phyloP scores from a whole-genome alignment of 495 filamentous ascomycete species.

The Penicillium goetzii region DNA sequence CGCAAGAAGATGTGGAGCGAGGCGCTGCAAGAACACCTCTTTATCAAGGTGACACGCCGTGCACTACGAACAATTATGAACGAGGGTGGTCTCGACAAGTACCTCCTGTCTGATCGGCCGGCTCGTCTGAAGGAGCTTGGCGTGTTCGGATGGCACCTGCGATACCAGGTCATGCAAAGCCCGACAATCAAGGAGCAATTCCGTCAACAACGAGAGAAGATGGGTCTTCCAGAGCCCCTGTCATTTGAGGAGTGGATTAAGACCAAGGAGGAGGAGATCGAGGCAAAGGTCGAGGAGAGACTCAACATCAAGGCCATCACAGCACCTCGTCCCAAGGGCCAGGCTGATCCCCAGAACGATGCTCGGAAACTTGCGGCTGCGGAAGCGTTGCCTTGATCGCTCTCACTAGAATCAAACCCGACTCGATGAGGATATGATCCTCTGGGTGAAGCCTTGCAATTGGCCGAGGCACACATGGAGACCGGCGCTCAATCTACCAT shows the following conservation, averaged over 20 bases:
- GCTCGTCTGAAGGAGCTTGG: slow-evolving; percentile 81
- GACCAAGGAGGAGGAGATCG: slow-evolving; percentile 41
- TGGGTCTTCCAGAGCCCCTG: slow-evolving; percentile 51
- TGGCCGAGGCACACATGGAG: slow-evolving; percentile 15
- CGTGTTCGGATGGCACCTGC: slow-evolving; percentile 80
- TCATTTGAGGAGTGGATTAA: slow-evolving; percentile 47
- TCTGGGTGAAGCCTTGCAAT: slow-evolving; percentile 12
- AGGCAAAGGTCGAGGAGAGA: slow-evolving; percentile 37
- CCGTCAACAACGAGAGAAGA: slow-evolving; percentile 52
- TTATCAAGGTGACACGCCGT: slow-evolving; percentile 72
- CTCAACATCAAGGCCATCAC: slow-evolving; percentile 45
- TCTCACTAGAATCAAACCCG: background rate
- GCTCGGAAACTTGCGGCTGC: slow-evolving; percentile 10
- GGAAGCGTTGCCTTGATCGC: background rate
- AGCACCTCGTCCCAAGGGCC: slow-evolving; percentile 41
- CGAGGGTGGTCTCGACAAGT: slow-evolving; percentile 85
- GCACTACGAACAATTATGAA: slow-evolving; percentile 87
- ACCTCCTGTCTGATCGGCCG: slow-evolving; percentile 75
- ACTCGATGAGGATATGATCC: background rate
- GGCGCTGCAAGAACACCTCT: slow-evolving; percentile 64
- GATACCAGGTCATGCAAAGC: slow-evolving; percentile 85
- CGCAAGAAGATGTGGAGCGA: slow-evolving; percentile 74
- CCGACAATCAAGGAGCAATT: slow-evolving; percentile 62
- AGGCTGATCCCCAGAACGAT: slow-evolving; percentile 30
- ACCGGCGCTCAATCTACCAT: slow-evolving; percentile 34